These are phyloP conservation scores for Aspergillus calidoustus DNA, from an alignment of 2,329 filamentous ascomycete species.

Conservation along the genomic window DNA sequence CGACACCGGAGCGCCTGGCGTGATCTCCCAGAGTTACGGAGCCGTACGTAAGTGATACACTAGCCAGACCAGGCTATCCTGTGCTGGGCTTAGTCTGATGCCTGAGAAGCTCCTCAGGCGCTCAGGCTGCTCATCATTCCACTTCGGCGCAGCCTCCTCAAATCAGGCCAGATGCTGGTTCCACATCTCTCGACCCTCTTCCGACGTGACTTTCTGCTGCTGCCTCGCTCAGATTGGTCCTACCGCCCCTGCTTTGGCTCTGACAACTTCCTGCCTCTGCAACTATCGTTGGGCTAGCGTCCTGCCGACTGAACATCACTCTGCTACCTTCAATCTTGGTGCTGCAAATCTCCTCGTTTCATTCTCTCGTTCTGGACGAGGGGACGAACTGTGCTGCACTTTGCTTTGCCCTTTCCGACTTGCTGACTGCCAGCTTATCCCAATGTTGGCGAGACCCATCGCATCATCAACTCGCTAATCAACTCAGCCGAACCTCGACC, in stretches of 20 bases:
- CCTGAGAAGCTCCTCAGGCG: slow-evolving; percentile 28
- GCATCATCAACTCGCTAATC: slow-evolving; percentile 21
- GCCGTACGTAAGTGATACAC: slow-evolving; percentile 6
- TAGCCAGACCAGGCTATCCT: slow-evolving; percentile 7
- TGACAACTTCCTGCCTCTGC: slow-evolving; percentile 22
- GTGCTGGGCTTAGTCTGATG: slow-evolving; percentile 17
- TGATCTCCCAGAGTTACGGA: slow-evolving; percentile 21
- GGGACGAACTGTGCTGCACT: slow-evolving; percentile 22
- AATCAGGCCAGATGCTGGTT: slow-evolving; percentile 18
- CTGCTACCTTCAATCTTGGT: slow-evolving; percentile 21
- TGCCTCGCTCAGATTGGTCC: slow-evolving; percentile 34
- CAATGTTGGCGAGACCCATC: slow-evolving; percentile 24
- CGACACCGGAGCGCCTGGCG: slow-evolving; percentile 23
- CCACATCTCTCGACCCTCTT: slow-evolving; percentile 30
- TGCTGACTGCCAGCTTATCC: slow-evolving; percentile 6
- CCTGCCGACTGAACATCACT: slow-evolving; percentile 23
- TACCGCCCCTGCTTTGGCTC: slow-evolving; percentile 25
- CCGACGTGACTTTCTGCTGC: slow-evolving; percentile 26
- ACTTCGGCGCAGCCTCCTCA: neutral
- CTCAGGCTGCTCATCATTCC: slow-evolving; percentile 27
- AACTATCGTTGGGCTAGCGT: slow-evolving; percentile 26
- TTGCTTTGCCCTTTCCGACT: neutral
- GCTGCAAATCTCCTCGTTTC: slow-evolving; percentile 27
- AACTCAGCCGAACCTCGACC: slow-evolving; percentile 14
- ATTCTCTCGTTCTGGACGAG: slow-evolving; percentile 25